phyloP scores from a whole-genome alignment of 768 basidiomycete genomes.

The Clitopilus hobsonii region DNA sequence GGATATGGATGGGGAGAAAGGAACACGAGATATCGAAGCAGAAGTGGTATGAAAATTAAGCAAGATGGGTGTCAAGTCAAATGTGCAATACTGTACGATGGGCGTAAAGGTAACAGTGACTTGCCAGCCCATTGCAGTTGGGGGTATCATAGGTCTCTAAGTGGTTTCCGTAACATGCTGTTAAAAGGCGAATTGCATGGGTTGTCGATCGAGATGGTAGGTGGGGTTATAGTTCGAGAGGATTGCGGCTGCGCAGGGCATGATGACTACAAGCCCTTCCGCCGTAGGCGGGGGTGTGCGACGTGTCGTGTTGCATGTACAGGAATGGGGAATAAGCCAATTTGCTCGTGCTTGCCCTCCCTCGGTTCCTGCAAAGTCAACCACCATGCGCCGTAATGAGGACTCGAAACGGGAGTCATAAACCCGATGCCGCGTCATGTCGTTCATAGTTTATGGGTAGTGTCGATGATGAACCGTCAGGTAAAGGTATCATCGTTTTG shows the following conservation, averaged over 20 bases:
- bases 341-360: too few relatives aligned
- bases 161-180: conserved; percentile 1
- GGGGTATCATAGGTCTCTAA: neutral
- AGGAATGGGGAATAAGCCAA: too few relatives aligned
- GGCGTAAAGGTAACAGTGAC: neutral
- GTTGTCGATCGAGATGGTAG: too few relatives aligned
- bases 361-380: too few relatives aligned
- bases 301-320: too few relatives aligned
- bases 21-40: too few relatives aligned
- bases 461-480: neutral
- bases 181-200: neutral
- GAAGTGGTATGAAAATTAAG: too few relatives aligned
- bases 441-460: neutral
- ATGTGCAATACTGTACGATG: too few relatives aligned
- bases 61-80: too few relatives aligned
- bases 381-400: neutral
- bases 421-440: neutral
- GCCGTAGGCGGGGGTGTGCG: too few relatives aligned
- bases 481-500: neutral
- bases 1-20: neutral
- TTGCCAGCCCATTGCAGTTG: neutral
- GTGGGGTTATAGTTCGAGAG: neutral
- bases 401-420: neutral
- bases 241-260: neutral
- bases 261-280: too few relatives aligned